phyloP scores from a whole-genome alignment of 2,329 filamentous ascomycete genomes.

The Neonectria faginata region DNA sequence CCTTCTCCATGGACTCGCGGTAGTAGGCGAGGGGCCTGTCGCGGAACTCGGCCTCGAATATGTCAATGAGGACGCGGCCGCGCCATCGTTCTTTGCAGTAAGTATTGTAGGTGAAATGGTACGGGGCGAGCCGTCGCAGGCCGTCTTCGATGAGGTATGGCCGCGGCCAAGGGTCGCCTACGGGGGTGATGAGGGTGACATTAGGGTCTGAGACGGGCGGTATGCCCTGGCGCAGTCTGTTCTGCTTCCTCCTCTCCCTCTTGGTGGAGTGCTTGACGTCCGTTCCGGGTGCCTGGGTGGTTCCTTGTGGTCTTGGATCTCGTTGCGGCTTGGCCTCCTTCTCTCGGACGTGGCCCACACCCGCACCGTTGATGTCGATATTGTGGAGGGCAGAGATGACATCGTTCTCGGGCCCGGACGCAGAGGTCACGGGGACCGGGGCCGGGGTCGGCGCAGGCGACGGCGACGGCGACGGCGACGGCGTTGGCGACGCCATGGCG shows the following conservation, averaged over 20 bases:
- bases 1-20: conserved; percentile 81
- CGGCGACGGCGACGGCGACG: conserved; percentile 17
- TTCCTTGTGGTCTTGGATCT: conserved; percentile 18
- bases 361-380: conserved; percentile 30
- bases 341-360: conserved; percentile 7
- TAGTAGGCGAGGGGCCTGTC: conserved; percentile 91
- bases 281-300: conserved; percentile 18
- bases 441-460: not conserved
- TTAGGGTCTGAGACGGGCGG: conserved; percentile 36
- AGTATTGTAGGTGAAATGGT: conserved; percentile 95
- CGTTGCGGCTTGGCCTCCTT: not conserved
- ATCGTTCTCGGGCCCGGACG: conserved; percentile 28
- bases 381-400: conserved; percentile 35
- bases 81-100: conserved; percentile 96
- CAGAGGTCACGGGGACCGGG: conserved; percentile 22
- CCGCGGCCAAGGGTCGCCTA: conserved; percentile 59
- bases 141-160: conserved; percentile 89
- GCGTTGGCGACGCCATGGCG: conserved; percentile 35
- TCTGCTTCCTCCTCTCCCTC: conserved; percentile 28
- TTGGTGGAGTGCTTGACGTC: conserved; percentile 8
- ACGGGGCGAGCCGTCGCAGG: conserved; percentile 84
- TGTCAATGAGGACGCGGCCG: conserved; percentile 81
- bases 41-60: conserved; percentile 92
- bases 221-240: conserved; percentile 26
- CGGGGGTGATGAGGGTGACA: conserved; percentile 49